phyloP scores from a whole-genome alignment of 345 rosid species.

The Gossypium longicalyx region DNA sequence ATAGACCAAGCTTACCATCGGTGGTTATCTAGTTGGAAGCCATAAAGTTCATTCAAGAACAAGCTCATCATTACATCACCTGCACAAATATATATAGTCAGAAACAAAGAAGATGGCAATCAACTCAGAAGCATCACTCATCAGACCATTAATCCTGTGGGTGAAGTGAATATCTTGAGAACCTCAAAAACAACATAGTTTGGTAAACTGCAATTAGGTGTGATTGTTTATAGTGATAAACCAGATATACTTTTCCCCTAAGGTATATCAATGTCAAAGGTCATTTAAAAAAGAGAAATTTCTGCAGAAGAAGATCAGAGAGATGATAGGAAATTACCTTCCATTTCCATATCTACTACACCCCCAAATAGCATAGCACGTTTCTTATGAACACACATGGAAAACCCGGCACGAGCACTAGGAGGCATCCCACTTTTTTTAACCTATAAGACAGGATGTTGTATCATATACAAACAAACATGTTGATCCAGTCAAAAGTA shows the following conservation, averaged over 20 bases:
- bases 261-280: not conserved
- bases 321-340: slow-evolving; percentile 44
- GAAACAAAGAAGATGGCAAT: slow-evolving; percentile 11
- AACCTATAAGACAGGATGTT: slow-evolving; percentile 42
- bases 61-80: slow-evolving; percentile 95
- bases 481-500: not conserved
- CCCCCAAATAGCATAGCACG: slow-evolving; percentile 95
- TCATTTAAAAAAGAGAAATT: slow-evolving; percentile 8
- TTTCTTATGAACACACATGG: slow-evolving; percentile 90
- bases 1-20: slow-evolving; percentile 62
- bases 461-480: not conserved
- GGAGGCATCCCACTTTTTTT: slow-evolving; percentile 98
- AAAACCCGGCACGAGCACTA: slow-evolving; percentile 89
- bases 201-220: not conserved
- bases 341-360: slow-evolving; percentile 92
- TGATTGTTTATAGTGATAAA: not conserved
- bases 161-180: not conserved
- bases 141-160: not conserved
- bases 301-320: not conserved
- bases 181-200: slow-evolving; percentile 2
- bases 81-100: slow-evolving; percentile 27
- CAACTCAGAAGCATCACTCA: not conserved
- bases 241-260: not conserved
- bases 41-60: slow-evolving; percentile 93
- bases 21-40: slow-evolving; percentile 89